Evolutionary conservation across 768 basidiomycete genomes (phyloP), one percentile per base, ranked within the genome.

Genomic region (Pilatotrama ljubarskyi): DNA sequence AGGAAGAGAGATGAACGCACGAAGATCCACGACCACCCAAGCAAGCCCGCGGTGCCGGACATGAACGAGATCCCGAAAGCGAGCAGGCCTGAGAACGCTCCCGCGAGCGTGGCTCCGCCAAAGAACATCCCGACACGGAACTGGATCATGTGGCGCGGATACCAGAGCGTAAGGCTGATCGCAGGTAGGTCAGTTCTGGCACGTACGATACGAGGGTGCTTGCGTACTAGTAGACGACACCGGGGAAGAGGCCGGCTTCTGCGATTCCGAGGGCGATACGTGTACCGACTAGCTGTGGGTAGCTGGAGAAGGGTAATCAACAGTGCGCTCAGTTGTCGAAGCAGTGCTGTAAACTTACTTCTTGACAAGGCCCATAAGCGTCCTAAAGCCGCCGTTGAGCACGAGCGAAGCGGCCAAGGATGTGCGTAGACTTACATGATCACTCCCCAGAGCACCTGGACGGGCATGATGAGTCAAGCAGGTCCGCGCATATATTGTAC

Each of bases 221-320:
- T 11, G 55, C 63, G 51, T 55, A 87, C 87, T 87, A 90, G 74
- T 88, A 91, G 0, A 82, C 80, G 10, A 90, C 85, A 18, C 88
- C 87, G 10, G 88, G 88, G 70, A 86, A 90, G 8, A 88, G 68
- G 2, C 89, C 87, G 4, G 87, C 85, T 72, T 90, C 88, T 0
- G 84, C 80, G 1, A 86, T 67, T 2, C 88, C 88, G 0, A 89
- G 81, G 58, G 79, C 81, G 4, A 84, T 71, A 9, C 86, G 80
- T 11, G 76, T 77, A 17, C 78, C 85, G n/a, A 86, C 79, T 8
- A 88, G 78, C 64, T 87, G 81, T 13, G 79, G 79, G 66, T 85
- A 88, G 36, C 86, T 87, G 63, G 4, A 5, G 14, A 7, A 11
- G 26, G 10, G n/a, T 4, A n/a, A 20, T 18, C 25, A 32, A 14